Percentiles rank a stretch among this genome's conserved stretches.
phyloP scores from a whole-genome alignment of 2,329 filamentous ascomycete species.

The Lizonia empirigonia region DNA sequence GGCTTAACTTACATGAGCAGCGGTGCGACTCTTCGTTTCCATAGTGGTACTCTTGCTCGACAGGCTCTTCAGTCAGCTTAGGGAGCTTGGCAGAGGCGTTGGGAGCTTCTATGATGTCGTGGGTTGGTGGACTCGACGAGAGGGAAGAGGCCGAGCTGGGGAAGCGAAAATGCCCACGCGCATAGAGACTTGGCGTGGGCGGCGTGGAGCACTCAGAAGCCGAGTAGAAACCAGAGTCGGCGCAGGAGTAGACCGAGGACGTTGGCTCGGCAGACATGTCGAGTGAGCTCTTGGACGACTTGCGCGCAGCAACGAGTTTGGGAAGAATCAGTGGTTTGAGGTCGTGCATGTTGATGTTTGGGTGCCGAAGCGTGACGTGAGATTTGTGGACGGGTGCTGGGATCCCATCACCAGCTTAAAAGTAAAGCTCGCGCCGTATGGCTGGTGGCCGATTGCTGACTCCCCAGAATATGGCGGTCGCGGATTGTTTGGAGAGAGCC shows the following conservation, averaged over 20 bases:
- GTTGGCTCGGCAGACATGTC: conserved; percentile 42
- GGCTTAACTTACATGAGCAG: conserved; percentile 72
- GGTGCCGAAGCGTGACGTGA: conserved; percentile 34
- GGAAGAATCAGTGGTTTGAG: conserved; percentile 49
- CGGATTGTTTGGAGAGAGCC: conserved; percentile 36
- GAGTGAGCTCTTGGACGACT: conserved; percentile 43
- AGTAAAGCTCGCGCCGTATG: conserved; percentile 21
- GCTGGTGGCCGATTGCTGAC: conserved; percentile 25
- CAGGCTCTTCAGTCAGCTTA: conserved; percentile 82
- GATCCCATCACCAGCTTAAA: conserved; percentile 48
- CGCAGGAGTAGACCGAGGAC: conserved; percentile 41
- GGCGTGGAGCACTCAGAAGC: conserved; percentile 73
- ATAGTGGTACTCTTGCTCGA: conserved; percentile 69
- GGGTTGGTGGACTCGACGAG: conserved; percentile 59
- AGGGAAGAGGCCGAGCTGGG: conserved; percentile 81
- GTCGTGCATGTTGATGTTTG: conserved; percentile 43
- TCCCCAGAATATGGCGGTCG: conserved; percentile 38
- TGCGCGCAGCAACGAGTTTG: conserved; percentile 47
- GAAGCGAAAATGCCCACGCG: conserved; percentile 66
- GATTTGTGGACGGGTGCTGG: conserved; percentile 36
- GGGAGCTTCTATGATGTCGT: conserved; percentile 63
- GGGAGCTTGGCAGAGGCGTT: conserved; percentile 70
- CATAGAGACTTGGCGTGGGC: conserved; percentile 71
- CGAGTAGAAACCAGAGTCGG: conserved; percentile 52
- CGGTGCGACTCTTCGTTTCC: conserved; percentile 55